Evolutionary conservation across 2,329 filamentous ascomycete species (phyloP).

Genomic region (Penicillium sp.): DNA sequence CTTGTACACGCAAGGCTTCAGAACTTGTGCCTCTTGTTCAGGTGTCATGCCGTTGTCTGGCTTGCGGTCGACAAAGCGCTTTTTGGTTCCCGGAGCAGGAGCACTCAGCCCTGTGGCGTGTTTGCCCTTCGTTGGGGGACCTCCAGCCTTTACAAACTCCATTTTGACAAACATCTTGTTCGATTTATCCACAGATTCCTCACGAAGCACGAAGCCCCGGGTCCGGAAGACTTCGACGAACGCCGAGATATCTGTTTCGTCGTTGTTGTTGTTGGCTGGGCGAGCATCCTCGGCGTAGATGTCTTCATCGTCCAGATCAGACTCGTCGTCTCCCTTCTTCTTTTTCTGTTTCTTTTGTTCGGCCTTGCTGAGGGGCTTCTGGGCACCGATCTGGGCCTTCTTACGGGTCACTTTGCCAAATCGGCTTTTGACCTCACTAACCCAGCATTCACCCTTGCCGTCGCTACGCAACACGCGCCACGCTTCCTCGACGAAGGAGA

Average conservation of each 20-base stretch:
- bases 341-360: constrained; percentile 49
- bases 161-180: constrained; percentile 99
- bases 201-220: constrained; percentile 82
- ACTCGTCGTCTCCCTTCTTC: constrained; percentile 49
- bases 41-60: constrained; percentile 59
- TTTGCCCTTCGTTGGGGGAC: constrained; percentile 75
- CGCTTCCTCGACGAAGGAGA: constrained; percentile 94
- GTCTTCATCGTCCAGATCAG: constrained; percentile 54
- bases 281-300: constrained; percentile 55
- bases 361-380: constrained; percentile 45
- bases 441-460: constrained; percentile 83
- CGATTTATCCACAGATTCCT: constrained; percentile 73
- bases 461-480: constrained; percentile 90
- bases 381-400: constrained; percentile 44
- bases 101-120: constrained; percentile 49
- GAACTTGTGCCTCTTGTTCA: constrained; percentile 68
- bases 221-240: constrained; percentile 83
- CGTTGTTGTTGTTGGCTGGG: constrained; percentile 61
- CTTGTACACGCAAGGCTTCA: constrained; percentile 98
- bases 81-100: constrained; percentile 41
- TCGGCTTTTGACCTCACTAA: constrained; percentile 93
- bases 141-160: constrained; percentile 83
- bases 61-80: constrained; percentile 61
- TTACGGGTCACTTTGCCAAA: constrained; percentile 67
- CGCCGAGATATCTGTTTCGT: constrained; percentile 82